Evolutionary conservation across 768 basidiomycete genomes (phyloP).

Genomic region (Termitomyces sp.): DNA sequence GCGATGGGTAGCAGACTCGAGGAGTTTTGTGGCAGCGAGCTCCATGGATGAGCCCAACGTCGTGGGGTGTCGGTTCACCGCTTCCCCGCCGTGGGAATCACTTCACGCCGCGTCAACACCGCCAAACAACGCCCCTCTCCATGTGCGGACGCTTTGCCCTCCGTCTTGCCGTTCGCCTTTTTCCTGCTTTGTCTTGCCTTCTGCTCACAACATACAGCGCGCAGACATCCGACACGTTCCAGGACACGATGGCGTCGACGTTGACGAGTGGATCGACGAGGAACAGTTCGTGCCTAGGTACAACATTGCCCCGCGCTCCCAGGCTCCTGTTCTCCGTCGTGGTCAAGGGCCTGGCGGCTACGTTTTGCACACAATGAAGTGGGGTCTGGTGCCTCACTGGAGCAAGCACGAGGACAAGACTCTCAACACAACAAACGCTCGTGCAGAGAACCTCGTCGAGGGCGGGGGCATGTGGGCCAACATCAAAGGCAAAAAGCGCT

Average conservation of each 20-base stretch:
- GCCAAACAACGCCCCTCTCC: constrained; percentile 3
- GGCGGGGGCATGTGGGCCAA: constrained; percentile 82
- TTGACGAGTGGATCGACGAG: constrained; percentile 57
- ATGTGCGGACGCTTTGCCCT: constrained; percentile 69
- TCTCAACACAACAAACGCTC: constrained; percentile 86
- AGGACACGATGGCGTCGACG: constrained; percentile 34
- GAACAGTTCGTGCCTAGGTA: constrained; percentile 60
- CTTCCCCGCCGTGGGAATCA: constrained; percentile 4
- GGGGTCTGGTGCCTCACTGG: constrained; percentile 89
- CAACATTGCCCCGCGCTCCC: constrained; percentile 79
- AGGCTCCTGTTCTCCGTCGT: constrained; percentile 68
- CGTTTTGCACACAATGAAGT: constrained; percentile 79
- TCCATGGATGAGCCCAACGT: constrained; percentile 36
- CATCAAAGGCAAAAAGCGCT: constrained; percentile 77
- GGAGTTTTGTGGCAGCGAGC: constrained; percentile 46
- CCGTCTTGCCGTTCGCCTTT: constrained; percentile 34
- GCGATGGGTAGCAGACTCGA: constrained; percentile 62
- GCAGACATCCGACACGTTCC: constrained; percentile 37
- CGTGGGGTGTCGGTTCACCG: constrained; percentile 11
- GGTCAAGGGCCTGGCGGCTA: constrained; percentile 25
- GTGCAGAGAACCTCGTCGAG: constrained; percentile 73
- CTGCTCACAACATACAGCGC: constrained; percentile 20
- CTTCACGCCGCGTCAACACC: constrained; percentile 3
- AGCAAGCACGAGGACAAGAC: constrained; percentile 65
- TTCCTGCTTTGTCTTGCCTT: neutral